Percentiles rank a stretch among this genome's conserved stretches.
These are phyloP conservation scores for Argentina anserina DNA, from an alignment of 306 rosid species.

Conservation along the genomic window DNA sequence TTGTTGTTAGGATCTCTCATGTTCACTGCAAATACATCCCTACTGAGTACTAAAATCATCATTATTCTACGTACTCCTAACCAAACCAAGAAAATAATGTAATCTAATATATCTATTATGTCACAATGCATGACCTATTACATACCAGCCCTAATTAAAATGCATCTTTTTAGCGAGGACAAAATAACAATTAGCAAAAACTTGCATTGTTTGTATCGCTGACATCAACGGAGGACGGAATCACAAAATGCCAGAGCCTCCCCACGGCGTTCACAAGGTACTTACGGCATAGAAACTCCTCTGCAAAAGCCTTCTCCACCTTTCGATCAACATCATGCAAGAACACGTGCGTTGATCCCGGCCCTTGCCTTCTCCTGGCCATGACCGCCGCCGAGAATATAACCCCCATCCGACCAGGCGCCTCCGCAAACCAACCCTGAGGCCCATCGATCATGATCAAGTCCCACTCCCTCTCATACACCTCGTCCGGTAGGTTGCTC, in stretches of 20 bases:
- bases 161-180: background rate
- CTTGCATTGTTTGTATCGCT: background rate
- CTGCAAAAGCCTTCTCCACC: background rate
- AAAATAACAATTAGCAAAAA: background rate
- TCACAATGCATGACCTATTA: too few species aligned
- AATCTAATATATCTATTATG: too few species aligned
- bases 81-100: too few species aligned
- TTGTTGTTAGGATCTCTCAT: too few species aligned
- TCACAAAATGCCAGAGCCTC: background rate
- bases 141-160: too few species aligned
- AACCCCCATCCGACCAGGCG: background rate
- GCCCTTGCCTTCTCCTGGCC: background rate
- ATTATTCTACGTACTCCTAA: too few species aligned
- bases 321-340: background rate
- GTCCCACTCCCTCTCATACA: background rate
- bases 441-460: background rate
- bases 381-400: background rate
- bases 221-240: background rate
- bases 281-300: background rate
- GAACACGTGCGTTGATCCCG: background rate
- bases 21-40: too few species aligned
- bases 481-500: background rate
- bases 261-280: background rate
- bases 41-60: too few species aligned
- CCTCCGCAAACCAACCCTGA: background rate